Evolutionary conservation across 164 flowering plant genomes (phyloP), one percentile per base, ranked within the genome.

Genomic region (Kingdonia uniflora): DNA sequence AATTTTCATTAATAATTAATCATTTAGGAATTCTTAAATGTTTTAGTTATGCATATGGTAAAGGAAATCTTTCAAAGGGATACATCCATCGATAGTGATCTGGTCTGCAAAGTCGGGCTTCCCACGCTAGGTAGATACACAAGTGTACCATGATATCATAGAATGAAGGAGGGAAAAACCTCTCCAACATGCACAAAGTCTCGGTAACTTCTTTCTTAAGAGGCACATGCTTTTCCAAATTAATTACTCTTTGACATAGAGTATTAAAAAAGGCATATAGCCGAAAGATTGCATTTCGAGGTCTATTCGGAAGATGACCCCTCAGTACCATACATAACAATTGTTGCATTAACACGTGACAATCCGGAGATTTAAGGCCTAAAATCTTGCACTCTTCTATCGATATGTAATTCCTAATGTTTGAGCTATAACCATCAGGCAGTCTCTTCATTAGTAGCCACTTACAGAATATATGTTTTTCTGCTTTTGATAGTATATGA

Each of bases 1-100:
- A n/a, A 44, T 6, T 16, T n/a, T 2, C 11, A 2, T 2, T 19
- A 3, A 44, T 20, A n/a, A 8, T 29, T 29, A 3, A 3, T 8
- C 4, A 4, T 29, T 3, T 29, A 29, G 35, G 8, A 29, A 29
- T 29, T 29, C 8, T 29, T 29, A 8, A 29, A 29, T 29, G 35
- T 29, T n/a, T n/a, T n/a, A n/a, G n/a, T n/a, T n/a, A n/a, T n/a
- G n/a, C n/a, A n/a, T n/a, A n/a, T n/a, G n/a, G n/a, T n/a, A n/a
- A n/a, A n/a, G n/a, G n/a, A n/a, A n/a, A 29, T 8, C 35, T 52
- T 38, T 52, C 55, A 52, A 52, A 35, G 11, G 55, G 55, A 39
- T 52, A 52, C 44, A 52, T 52, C 43, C 55, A 52, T 12, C 55
- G 15, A 52, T 16, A 52, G 3, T 52, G 24, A 10, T 29, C 44